Conservation (phyloP, 192 early-diverging fungal genomes). For the Rhizophagus prolifer region DNA sequence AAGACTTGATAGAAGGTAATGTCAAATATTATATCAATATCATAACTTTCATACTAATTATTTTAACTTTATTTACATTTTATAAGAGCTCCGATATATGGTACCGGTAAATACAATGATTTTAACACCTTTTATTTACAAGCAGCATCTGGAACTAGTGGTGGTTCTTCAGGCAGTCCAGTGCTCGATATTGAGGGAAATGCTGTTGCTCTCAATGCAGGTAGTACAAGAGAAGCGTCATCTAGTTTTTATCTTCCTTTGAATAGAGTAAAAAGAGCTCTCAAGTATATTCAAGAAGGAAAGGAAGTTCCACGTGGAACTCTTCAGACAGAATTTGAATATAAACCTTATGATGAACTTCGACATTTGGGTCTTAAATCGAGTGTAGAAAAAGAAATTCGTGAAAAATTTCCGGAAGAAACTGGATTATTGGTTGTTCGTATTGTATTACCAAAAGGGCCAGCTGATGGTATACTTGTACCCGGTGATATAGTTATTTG, state of each 20-base stretch:
- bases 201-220: slow-evolving; percentile 74
- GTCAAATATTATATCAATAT: background rate
- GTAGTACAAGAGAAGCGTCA: slow-evolving; percentile 61
- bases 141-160: slow-evolving; percentile 70
- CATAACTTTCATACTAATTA: background rate
- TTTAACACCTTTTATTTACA: slow-evolving; percentile 84
- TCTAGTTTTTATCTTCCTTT: slow-evolving; percentile 77
- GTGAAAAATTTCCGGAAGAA: slow-evolving; percentile 59
- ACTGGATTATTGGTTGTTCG: slow-evolving; percentile 71
- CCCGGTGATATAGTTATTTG: slow-evolving; percentile 72
- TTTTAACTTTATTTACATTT: background rate
- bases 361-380: slow-evolving; percentile 68
- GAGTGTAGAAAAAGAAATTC: slow-evolving; percentile 61
- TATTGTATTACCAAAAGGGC: slow-evolving; percentile 66
- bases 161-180: slow-evolving; percentile 76
- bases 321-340: slow-evolving; percentile 70
- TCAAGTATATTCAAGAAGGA: slow-evolving; percentile 57
- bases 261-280: slow-evolving; percentile 69
- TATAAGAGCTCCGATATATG: slow-evolving; percentile 64
- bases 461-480: slow-evolving; percentile 57
- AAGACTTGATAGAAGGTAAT: slow-evolving; percentile 61
- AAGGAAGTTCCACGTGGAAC: slow-evolving; percentile 67
- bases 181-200: slow-evolving; percentile 75
- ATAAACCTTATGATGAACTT: slow-evolving; percentile 69
- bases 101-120: slow-evolving; percentile 69